Conservation (phyloP, 352 stramenopile genomes). For the Globisporangium yorkense region DNA sequence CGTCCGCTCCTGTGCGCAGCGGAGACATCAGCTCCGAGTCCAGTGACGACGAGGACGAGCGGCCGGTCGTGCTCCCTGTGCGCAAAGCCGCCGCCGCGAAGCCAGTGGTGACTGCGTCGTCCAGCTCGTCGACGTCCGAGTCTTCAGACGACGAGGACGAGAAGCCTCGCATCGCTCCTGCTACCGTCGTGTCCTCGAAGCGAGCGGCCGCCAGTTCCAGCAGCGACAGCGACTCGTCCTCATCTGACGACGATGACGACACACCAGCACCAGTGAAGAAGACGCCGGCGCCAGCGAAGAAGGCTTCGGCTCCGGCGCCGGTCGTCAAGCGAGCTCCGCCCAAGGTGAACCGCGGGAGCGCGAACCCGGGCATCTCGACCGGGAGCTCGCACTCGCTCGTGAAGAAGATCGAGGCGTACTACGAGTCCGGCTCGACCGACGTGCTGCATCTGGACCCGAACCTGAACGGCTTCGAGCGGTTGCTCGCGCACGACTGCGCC, state of each 20-base stretch:
- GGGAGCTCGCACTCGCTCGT: slow-evolving; percentile 76
- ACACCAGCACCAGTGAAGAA: slow-evolving; percentile 2
- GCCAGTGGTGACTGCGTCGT: neutral
- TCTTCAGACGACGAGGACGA: slow-evolving; percentile 13
- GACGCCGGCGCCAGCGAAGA: neutral
- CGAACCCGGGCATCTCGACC: slow-evolving; percentile 41
- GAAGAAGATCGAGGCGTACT: slow-evolving; percentile 76
- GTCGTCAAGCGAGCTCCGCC: slow-evolving; percentile 2
- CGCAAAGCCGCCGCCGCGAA: slow-evolving; percentile 1
- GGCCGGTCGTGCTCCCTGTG: slow-evolving; percentile 10
- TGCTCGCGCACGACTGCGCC: slow-evolving; percentile 78
- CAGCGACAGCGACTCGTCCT: slow-evolving; percentile 11
- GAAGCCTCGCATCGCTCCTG: neutral
- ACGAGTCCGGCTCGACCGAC: slow-evolving; percentile 31
- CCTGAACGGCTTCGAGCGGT: slow-evolving; percentile 77
- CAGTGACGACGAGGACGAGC: slow-evolving; percentile 31
- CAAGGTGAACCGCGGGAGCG: slow-evolving; percentile 10
- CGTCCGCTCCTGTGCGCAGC: neutral
- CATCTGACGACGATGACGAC: neutral
- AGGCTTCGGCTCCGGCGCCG: slow-evolving; percentile 6
- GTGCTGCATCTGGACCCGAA: slow-evolving; percentile 65
- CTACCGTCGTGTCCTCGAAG: neutral
- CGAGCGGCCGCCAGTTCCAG: slow-evolving; percentile 1
- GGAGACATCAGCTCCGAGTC: slow-evolving; percentile 34
- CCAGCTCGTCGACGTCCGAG: slow-evolving; percentile 3